phyloP scores from a whole-genome alignment of 805 yeast species.

The Clavispora phyllophila region DNA sequence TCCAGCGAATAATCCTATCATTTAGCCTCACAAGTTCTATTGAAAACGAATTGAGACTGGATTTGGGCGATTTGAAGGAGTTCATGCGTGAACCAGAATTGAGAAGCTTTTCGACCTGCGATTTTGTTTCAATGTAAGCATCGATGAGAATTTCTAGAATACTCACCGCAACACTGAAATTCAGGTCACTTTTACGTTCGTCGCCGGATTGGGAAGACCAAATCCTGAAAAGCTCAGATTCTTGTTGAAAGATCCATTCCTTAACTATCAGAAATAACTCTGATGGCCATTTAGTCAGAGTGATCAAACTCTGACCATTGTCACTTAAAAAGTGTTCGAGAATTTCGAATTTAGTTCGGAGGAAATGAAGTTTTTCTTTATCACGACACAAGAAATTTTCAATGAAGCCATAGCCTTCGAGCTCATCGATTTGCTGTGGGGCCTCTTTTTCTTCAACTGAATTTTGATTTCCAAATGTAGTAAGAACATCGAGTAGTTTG shows the following conservation, averaged over 20 bases:
- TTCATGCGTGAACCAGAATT: constrained; percentile 11
- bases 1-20: constrained; percentile 49
- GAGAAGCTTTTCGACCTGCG: constrained; percentile 18
- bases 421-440: constrained; percentile 3
- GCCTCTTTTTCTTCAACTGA: constrained; percentile 2
- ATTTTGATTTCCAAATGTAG: constrained; percentile 22
- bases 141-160: constrained; percentile 46
- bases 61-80: constrained; percentile 9
- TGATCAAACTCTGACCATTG: constrained; percentile 23
- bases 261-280: background rate
- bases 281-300: constrained; percentile 36
- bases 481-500: constrained; percentile 33
- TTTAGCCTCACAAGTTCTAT: constrained; percentile 34
- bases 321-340: constrained; percentile 21
- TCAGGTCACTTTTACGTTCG: background rate
- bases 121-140: constrained; percentile 29
- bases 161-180: constrained; percentile 29
- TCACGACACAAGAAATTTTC: constrained; percentile 10
- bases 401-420: constrained; percentile 8
- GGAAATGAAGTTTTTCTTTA: constrained; percentile 12
- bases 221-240: constrained; percentile 13
- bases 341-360: constrained; percentile 22
- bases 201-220: background rate
- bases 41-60: constrained; percentile 28
- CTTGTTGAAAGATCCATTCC: constrained; percentile 33